Evolutionary conservation across 129 eudicot species (phyloP), one percentile per base, ranked within the genome.

Genomic region (Escallonia herrerae): DNA sequence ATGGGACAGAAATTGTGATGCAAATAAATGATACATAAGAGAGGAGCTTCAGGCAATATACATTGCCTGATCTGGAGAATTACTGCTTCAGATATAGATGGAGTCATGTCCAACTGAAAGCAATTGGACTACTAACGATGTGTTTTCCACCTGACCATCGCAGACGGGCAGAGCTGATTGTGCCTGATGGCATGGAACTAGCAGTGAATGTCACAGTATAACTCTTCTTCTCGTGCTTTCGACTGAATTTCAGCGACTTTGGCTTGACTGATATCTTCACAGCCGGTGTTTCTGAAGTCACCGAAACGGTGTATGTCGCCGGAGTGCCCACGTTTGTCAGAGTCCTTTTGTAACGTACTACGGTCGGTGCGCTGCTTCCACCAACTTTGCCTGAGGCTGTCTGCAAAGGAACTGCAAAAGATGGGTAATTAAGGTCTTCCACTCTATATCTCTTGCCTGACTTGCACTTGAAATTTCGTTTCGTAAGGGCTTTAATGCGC

Each of bases 191-290:
- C 95, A 73, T 71, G 33, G 93, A 84, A 54, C 38, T 72, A 44
- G 95, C 87, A 5, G 80, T 74, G 74, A 90, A 78, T n/a, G 93
- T 90, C 58, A 90, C 83, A 1, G 83, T 80, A 68, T 80, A 90
- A 41, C 58, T 64, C 70, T 82, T 84, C 76, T 73, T 90, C 73
- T 87, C 87, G 45, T 84, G 51, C 11, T 62, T 51, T 58, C 48
- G 43, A 6, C 66, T 64, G 69, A 90, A 90, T 39, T 52, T 54
- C 11, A 90, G 69, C 67, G 63, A 62, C 74, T 76, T 80, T 5
- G 95, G 95, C 60, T 72, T 70, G 48, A 90, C 90, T 8, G 39
- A 12, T 49, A 87, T 82, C 72, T 82, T 82, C 46, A 90, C 95
- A 38, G 72, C 82, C 44, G 0, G 42, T 5, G 72, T 67, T 49